Evolutionary conservation across 1,284 basidiomycete genomes (phyloP), one percentile per base, ranked within the genome.

Genomic region (Ganoderma resinaceum): DNA sequence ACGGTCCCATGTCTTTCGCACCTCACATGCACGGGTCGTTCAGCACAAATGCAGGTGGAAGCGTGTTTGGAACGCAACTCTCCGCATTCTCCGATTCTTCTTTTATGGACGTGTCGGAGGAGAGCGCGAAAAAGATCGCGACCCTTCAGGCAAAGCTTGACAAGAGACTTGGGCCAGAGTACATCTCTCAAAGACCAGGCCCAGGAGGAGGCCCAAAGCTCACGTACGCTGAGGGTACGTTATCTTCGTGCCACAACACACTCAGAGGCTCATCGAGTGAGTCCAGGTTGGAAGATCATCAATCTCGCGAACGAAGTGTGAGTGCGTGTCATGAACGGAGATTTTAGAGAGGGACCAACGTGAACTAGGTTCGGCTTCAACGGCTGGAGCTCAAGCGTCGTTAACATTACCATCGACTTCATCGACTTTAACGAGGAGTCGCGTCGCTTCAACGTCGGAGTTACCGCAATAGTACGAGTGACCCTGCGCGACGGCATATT

Each of bases 231-330:
- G 97, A 99, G 79, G 98, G 75, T 76, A 20, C 11, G 66, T 33
- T 16, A 18, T 1, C 43, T 55, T 26, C 52, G 3, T 31, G 40
- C 23, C 4, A 58, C 18, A 9, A 35, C 6, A 14, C 33, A 12
- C 33, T 35, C n/a, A 14, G 40, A 49, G 7, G n/a, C 6, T 43
- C 18, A 14, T 18, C n/a, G n/a, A n/a, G 5, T 46, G 29, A 2
- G 5, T 46, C 7, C 29, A 76, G 75, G 97, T 0, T 99, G 97
- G 96, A 97, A 96, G 82, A 91, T 95, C 40, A 96, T 98, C 79
- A 96, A 95, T 75, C 86, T 99, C 31, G 97, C 97, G 1, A 99
- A 99, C 79, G 97, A 99, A 75, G 94, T 99, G 43, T 99, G 35
- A 67, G 75, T 63, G 2, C 33, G 1, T 42, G 11, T 7, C 26